phyloP scores from a whole-genome alignment of 2,329 filamentous ascomycete species.

The Pyrenochaeta sp. region DNA sequence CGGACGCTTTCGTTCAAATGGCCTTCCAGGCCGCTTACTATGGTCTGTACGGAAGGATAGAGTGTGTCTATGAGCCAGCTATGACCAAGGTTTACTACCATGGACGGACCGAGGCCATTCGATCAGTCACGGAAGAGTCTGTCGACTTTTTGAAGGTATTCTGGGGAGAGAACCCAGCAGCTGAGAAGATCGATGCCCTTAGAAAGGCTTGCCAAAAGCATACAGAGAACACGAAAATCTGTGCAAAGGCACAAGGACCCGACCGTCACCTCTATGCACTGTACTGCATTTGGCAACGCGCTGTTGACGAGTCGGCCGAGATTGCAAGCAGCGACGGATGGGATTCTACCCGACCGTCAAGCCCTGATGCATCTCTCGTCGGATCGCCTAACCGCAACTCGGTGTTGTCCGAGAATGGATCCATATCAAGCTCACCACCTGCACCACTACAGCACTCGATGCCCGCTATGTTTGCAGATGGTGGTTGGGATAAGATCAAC shows the following conservation, averaged over 20 bases:
- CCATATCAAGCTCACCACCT: slow-evolving; percentile 60
- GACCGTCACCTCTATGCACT: slow-evolving; percentile 94
- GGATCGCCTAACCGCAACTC: slow-evolving; percentile 65
- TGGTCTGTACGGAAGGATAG: slow-evolving; percentile 89
- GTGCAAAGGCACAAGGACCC: slow-evolving; percentile 87
- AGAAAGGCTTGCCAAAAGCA: slow-evolving; percentile 85
- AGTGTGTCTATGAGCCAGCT: slow-evolving; percentile 95
- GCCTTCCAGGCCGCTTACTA: slow-evolving; percentile 99
- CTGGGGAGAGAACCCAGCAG: slow-evolving; percentile 87
- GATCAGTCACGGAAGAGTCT: slow-evolving; percentile 82
- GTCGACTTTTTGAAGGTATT: slow-evolving; percentile 92
- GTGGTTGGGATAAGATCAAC: slow-evolving; percentile 94
- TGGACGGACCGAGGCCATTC: slow-evolving; percentile 91
- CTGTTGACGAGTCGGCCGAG: slow-evolving; percentile 74
- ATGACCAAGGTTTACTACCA: slow-evolving; percentile 97
- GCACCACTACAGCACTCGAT: slow-evolving; percentile 58
- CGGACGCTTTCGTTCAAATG: slow-evolving; percentile 98
- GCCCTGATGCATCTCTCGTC: slow-evolving; percentile 60
- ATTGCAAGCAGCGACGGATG: slow-evolving; percentile 64
- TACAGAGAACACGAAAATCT: slow-evolving; percentile 78
- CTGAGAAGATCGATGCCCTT: slow-evolving; percentile 85
- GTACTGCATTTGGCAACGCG: slow-evolving; percentile 93
- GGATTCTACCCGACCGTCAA: slow-evolving; percentile 53
- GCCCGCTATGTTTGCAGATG: slow-evolving; percentile 84
- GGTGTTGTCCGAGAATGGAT: slow-evolving; percentile 58